Evolutionary conservation across 2,329 filamentous ascomycete genomes (phyloP).

Genomic region (Aspergillus chevalieri): DNA sequence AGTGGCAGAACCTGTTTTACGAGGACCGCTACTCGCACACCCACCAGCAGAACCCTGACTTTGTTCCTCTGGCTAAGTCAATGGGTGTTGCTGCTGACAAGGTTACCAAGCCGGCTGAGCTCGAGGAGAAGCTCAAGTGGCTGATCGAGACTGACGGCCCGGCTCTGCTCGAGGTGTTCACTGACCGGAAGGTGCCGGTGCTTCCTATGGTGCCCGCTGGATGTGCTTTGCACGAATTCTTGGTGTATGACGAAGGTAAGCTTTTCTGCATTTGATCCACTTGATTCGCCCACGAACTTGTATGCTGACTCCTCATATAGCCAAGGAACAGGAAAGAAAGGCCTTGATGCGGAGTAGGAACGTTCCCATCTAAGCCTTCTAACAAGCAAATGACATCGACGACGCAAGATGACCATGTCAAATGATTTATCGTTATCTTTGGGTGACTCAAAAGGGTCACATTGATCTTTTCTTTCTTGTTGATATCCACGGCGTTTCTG

Average conservation of each 20-base stretch:
- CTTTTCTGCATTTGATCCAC: conserved; percentile 2
- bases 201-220: conserved; percentile 94
- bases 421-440: conserved; percentile 13
- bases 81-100: conserved; percentile 78
- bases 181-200: conserved; percentile 75
- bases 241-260: conserved; percentile 76
- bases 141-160: conserved; percentile 86
- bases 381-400: conserved; percentile 7
- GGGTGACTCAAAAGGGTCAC: conserved; percentile 10
- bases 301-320: conserved; percentile 39
- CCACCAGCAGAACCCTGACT: conserved; percentile 92
- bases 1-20: conserved; percentile 98
- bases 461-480: conserved; percentile 24
- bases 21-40: conserved; percentile 88
- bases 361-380: conserved; percentile 15
- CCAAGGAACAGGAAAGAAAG: conserved; percentile 62
- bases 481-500: conserved; percentile 41
- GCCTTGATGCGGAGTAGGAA: conserved; percentile 61
- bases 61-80: conserved; percentile 84
- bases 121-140: conserved; percentile 75
- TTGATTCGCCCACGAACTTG: neutral
- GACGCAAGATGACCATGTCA: conserved; percentile 13
- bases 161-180: conserved; percentile 83
- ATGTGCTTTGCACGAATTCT: conserved; percentile 82
- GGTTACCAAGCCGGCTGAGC: conserved; percentile 67